Percentiles rank a stretch among this genome's conserved stretches.
These are phyloP conservation scores for Saccharomycopsis selenospora DNA, from an alignment of 805 yeast genomes.

Conservation along the genomic window DNA sequence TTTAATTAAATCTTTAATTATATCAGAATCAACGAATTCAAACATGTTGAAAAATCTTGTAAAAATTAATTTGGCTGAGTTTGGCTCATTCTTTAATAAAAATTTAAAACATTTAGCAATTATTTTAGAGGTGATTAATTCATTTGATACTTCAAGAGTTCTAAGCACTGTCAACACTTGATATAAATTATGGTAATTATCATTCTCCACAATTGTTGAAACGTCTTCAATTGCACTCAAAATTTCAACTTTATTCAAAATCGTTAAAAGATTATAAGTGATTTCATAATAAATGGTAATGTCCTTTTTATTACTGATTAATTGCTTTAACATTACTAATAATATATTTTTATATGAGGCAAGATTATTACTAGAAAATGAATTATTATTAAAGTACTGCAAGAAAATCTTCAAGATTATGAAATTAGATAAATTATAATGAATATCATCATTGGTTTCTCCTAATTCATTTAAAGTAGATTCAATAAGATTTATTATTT, in stretches of 20 bases:
- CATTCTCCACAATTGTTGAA: neutral
- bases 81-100: too few species aligned
- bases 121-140: too few species aligned
- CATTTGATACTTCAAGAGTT: neutral
- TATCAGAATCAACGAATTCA: neutral
- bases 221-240: neutral
- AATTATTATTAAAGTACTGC: neutral
- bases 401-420: neutral
- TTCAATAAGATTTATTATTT: neutral
- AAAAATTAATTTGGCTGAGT: slow-evolving; percentile 4
- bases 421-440: neutral
- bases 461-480: neutral
- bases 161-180: neutral
- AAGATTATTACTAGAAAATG: neutral
- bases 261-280: neutral
- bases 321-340: neutral
- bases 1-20: neutral
- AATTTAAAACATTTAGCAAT: too few species aligned
- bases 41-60: slow-evolving; percentile 13
- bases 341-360: neutral
- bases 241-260: slow-evolving; percentile 5
- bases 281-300: slow-evolving; percentile 3
- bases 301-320: too few species aligned
- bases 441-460: neutral
- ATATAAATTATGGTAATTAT: neutral